Evolutionary conservation across 768 basidiomycete genomes (phyloP), one percentile per base, ranked within the genome.

Genomic region (Amanita muscaria): DNA sequence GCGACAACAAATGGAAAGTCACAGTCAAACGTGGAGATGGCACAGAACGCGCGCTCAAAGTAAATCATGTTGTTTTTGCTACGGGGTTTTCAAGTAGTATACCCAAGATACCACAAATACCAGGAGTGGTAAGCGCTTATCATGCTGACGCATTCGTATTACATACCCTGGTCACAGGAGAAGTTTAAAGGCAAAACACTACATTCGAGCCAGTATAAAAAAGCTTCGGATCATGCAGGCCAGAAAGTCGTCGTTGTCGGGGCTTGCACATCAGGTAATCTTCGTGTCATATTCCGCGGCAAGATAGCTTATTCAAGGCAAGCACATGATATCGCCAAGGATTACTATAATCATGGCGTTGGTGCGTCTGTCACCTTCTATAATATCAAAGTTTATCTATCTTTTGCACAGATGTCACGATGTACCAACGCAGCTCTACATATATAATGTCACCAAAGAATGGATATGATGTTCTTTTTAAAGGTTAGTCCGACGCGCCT

Each of bases 191-290:
- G 83, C 3, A 55, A 67, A 33, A 50, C 67, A 1, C 33, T 73
- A 1, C 83, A 85, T 55, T 78, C 81, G 0, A 64, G 64, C 1
- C 49, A 67, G 15, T 75, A 76, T 57, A 72, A 66, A 16, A 62
- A 64, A 4, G 76, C 76, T 0, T 49, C 59, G 1, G 72, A 72
- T 24, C 72, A 74, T 51, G 47, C 60, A 5, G 80, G 80, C 5
- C 83, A 83, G 64, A 81, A 76, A 51, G 80, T 74, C 4, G 65
- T 83, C 1, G 66, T 85, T n/a, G 64, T 86, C 2, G 83, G 83
- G n/a, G 73, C 81, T 14, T 76, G 77, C 32, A 80, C 74, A 40
- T 78, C 77, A 22, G 72, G 73, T 73, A 53, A 12, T 42, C 19
- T 4, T 7, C 22, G 19, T 29, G 27, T 24, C 11, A 3, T 15